Evolutionary conservation across 345 rosid genomes (phyloP), one percentile per base, ranked within the genome.

Genomic region (Eucalyptus pumila): DNA sequence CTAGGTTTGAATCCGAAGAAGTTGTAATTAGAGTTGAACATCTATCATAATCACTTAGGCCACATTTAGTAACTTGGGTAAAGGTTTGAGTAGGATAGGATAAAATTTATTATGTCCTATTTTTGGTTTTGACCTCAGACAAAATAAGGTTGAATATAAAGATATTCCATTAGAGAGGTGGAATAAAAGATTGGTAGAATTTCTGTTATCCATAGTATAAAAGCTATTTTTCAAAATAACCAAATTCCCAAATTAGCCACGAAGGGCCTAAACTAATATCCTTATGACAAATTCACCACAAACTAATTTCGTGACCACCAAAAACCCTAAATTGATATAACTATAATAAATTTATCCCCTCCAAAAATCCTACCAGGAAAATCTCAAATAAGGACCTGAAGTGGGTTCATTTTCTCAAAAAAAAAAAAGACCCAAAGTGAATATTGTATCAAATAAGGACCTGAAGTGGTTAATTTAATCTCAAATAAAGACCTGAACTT

Each of bases 71-170:
- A 37, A 12, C 14, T 24, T 5, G 26, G 26, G 42, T 19, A 37
- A 72, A 72, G 42, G 14, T 19, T 0, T 10, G 2, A 6, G 1
- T 1, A 72, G 0, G 26, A 72, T 19, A 37, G 13, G 2, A 37
- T 19, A 72, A 72, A 72, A 72, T 37, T 72, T 19, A 10, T 72
- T 2, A 37, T 72, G 11, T 37, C 26, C 12, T 19, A 11, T 37
- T 2, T 67, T 72, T 10, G 4, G 0, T 72, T 72, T 10, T 2
- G 27, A 21, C 8, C 23, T 37, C 2, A 69, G 4, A 69, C 2
- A 15, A 11, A 37, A 9, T 72, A 72, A 3, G 45, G 6, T 65
- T 8, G 17, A 2, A 72, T 72, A 72, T 10, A 72, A 72, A 52
- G 58, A 52, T 4, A 52, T 52, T 52, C 58, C 58, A 19, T 52